Conservation (phyloP, 2,329 filamentous ascomycete genomes). For the Sclerotinia borealis region DNA sequence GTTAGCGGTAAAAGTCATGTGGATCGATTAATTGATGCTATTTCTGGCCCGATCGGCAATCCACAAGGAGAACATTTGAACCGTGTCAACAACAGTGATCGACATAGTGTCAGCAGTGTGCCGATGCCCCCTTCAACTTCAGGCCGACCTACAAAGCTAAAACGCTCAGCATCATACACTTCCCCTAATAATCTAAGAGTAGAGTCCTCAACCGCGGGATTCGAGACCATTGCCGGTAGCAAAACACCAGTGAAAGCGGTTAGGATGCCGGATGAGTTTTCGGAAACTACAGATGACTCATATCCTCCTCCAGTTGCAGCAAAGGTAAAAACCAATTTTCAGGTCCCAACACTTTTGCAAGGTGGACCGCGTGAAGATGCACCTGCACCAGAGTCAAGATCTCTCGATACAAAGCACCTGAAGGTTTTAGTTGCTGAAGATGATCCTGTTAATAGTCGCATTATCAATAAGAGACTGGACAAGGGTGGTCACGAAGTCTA, state of each 20-base stretch:
- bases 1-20: conserved; percentile 48
- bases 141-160: conserved; percentile 12
- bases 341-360: conserved; percentile 8
- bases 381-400: neutral
- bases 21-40: conserved; percentile 65
- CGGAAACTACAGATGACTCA: neutral
- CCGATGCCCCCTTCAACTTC: neutral
- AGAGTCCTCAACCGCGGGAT: conserved; percentile 35
- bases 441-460: conserved; percentile 79
- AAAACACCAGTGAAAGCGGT: conserved; percentile 40
- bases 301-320: conserved; percentile 6
- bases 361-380: neutral
- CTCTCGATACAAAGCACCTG: conserved; percentile 23
- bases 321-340: conserved; percentile 21
- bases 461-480: conserved; percentile 75
- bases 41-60: conserved; percentile 52
- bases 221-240: conserved; percentile 36
- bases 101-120: conserved; percentile 14
- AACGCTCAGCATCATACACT: conserved; percentile 23
- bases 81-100: conserved; percentile 20
- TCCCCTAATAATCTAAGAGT: conserved; percentile 19
- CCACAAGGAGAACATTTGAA: conserved; percentile 34
- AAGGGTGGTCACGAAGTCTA: conserved; percentile 66
- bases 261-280: conserved; percentile 40
- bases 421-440: conserved; percentile 77